A percentile compares a stretch with the other conserved stretches of the same genome.
Conservation (phyloP, 192 early-diverging fungal genomes). For the Podila horticola region DNA sequence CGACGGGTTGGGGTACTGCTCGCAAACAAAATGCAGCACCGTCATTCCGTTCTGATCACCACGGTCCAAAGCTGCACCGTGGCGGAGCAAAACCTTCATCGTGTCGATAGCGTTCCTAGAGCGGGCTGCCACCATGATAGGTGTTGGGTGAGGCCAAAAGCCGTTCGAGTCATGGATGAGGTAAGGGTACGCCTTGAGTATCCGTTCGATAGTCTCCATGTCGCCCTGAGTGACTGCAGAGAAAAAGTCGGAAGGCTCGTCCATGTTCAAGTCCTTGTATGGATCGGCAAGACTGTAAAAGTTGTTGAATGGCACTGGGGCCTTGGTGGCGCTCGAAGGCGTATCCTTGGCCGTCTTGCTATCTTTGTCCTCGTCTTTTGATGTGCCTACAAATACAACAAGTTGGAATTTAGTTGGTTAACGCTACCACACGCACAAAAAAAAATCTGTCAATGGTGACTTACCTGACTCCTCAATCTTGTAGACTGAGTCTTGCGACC, state of each 20-base stretch:
- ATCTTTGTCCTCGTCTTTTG: conserved; percentile 8
- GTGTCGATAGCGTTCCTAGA: conserved; percentile 39
- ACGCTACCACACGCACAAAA: too few relatives aligned
- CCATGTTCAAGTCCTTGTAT: conserved; percentile 42
- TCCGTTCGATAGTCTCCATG: conserved; percentile 29
- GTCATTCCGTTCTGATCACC: conserved; percentile 40
- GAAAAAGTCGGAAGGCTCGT: conserved; percentile 44
- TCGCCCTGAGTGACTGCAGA: conserved; percentile 40
- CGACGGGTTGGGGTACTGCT: conserved; percentile 39
- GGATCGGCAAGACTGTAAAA: conserved; percentile 52
- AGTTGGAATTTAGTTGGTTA: too few relatives aligned
- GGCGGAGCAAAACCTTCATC: conserved; percentile 37
- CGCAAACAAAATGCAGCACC: conserved; percentile 40
- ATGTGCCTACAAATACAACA: neutral
- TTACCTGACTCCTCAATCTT: too few relatives aligned
- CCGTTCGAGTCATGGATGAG: conserved; percentile 35
- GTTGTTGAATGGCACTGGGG: conserved; percentile 39
- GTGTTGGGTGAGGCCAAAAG: conserved; percentile 38
- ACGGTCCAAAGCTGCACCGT: conserved; percentile 27
- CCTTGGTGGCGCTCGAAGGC: neutral
- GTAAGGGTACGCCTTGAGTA: conserved; percentile 32
- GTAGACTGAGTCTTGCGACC: neutral
- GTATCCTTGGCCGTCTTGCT: neutral
- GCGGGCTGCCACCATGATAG: conserved; percentile 34
- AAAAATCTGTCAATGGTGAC: too few relatives aligned